Evolutionary conservation across 371 early-diverging fungal species (phyloP).

Genomic region (Haplosporangium sp.): DNA sequence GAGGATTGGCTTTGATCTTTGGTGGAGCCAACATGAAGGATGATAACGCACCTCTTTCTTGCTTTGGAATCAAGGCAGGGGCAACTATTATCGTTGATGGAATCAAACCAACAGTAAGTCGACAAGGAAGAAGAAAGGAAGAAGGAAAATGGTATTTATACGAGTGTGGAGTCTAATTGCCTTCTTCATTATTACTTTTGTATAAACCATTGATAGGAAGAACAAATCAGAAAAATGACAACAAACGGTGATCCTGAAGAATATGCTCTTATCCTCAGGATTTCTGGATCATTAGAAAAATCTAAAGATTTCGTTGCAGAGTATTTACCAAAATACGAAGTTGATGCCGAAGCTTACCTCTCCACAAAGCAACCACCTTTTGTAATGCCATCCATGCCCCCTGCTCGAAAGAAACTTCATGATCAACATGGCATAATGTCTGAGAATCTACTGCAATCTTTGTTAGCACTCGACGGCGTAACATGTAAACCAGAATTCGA

Average conservation of each 20-base stretch:
- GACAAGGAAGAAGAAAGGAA: background rate
- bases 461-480: constrained; percentile 69
- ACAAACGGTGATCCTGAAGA: constrained; percentile 62
- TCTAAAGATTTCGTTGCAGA: constrained; percentile 33
- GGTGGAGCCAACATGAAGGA: constrained; percentile 68
- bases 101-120: constrained; percentile 66
- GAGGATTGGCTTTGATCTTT: constrained; percentile 25
- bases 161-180: background rate
- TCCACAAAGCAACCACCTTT: constrained; percentile 33
- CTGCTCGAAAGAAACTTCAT: constrained; percentile 60
- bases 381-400: constrained; percentile 25
- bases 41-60: constrained; percentile 67
- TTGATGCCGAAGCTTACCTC: constrained; percentile 28
- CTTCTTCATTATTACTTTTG: background rate
- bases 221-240: constrained; percentile 58
- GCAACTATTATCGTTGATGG: constrained; percentile 64
- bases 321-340: constrained; percentile 43
- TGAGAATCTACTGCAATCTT: constrained; percentile 68
- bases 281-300: constrained; percentile 45
- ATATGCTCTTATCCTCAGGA: constrained; percentile 54
- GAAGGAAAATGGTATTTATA: background rate
- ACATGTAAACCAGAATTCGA: constrained; percentile 69
- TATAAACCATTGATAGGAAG: constrained; percentile 28
- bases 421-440: constrained; percentile 70
- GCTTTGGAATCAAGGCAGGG: constrained; percentile 66